These are phyloP conservation scores for Penicillium parvum DNA, from an alignment of 495 filamentous ascomycete species.

Conservation along the genomic window DNA sequence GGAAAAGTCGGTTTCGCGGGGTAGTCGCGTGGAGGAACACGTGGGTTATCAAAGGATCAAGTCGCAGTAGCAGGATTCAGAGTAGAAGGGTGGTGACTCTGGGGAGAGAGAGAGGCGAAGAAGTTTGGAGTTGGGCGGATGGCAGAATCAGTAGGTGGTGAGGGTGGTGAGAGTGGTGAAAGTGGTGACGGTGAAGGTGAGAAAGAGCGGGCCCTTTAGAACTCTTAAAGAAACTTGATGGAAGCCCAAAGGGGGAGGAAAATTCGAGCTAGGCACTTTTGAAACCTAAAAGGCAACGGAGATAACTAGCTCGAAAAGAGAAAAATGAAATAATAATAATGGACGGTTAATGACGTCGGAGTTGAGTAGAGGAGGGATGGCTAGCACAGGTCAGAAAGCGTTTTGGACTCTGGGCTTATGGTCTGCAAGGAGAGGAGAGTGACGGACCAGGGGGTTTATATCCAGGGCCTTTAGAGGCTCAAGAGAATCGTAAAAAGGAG, in stretches of 20 bases:
- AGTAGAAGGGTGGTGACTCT: neutral
- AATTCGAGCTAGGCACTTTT: conserved; percentile 8
- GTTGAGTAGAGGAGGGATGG: neutral
- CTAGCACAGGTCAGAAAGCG: neutral
- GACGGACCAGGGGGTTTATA: too few relatives aligned
- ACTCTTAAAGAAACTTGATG: conserved; percentile 10
- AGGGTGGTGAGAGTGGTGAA: neutral
- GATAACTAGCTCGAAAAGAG: neutral
- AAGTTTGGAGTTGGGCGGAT: neutral
- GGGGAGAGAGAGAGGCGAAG: neutral
- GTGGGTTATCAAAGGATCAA: neutral
- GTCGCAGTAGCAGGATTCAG: neutral
- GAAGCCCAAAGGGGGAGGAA: conserved; percentile 7
- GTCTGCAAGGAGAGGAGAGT: too few relatives aligned
- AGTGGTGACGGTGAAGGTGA: neutral
- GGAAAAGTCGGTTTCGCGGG: conserved; percentile 1
- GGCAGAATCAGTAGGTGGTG: neutral
- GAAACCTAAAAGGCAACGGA: conserved; percentile 7
- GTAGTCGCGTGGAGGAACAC: neutral
- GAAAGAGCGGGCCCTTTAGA: neutral
- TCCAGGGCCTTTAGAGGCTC: conserved; percentile 1
- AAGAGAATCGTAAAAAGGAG: neutral
- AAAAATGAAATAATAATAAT: too few relatives aligned
- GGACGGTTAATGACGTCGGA: neutral
- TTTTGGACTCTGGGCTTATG: too few relatives aligned